Base-by-base conservation (phyloP, 768 basidiomycete genomes). In the Leucosporidium scottii region DNA sequence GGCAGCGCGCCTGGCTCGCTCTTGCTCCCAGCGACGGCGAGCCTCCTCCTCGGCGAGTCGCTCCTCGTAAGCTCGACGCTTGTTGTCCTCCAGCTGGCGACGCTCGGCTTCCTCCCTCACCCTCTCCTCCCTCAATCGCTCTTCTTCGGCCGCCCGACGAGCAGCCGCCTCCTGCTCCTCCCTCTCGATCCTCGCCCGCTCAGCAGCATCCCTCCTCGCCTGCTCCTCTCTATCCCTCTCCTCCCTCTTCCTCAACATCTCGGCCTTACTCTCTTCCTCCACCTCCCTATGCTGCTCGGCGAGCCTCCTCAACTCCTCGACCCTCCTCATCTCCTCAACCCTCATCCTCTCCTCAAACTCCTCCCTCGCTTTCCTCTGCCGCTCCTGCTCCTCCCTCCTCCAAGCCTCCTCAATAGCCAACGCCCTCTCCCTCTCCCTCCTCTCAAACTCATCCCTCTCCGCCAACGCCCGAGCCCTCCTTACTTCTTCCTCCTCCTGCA, bases 41-140 rank as follows among this genome's bases (percentile, higher is more conserved):
- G 27, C 21, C n/a, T 58, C 60, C 4, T 50, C 61, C 49, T 67
- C 66, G 18, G 55, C 54, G n/a, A 65, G 34, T 15, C 53, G 59
- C 27, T 53, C 55, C 25, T 63, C 61, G 9, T 59, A 23, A 25
- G 59, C 54, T 12, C 69, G 31, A 1, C 48, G 47, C 44, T 70
- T 62, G 20, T 57, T 54, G 12, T 64, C 69, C 25, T 51, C 62
- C 0, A 65, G 48, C 31, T 60, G 54, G 2, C 69, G 51, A 36
- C 64, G 50, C 61, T 66, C 47, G 59, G 49, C 36, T 36, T 17
- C 23, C 28, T 13, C 1, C 48, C 62, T 3, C 17, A 1, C 23
- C 61, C 48, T 9, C 48, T 70, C 68, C 23, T 62, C 61, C 13
- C 68, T 48, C 30, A n/a, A 44, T 6, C 60, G 49, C 57, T 64